Base-by-base conservation (phyloP, 768 basidiomycete species). In the Phaeolepiota aurea region DNA sequence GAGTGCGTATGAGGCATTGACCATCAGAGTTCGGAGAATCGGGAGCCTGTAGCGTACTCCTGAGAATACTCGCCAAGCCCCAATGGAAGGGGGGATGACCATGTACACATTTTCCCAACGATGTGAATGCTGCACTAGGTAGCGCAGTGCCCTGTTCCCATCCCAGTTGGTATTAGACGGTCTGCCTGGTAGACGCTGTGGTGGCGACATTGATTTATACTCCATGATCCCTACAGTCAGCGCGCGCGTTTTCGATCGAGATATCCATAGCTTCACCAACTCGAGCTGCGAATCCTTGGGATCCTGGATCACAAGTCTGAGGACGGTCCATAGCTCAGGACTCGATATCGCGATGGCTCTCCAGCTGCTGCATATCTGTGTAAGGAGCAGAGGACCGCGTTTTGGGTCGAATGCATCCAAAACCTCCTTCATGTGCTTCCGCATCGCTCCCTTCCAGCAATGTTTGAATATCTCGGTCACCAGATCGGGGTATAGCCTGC, bases 291-390 rank as follows among this genome's bases (percentile, higher is more conserved):
- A 35, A 5, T 13, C 11, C 16, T 20, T 45, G 30, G 34, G 25
- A 4, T 40, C 35, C 19, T 32, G 25, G 15, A 43, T 38, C 11
- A 35, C 35, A 22, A 48, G 20, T 37, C 47, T 45, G 32, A 48
- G 40, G 7, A 40, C 33, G n/a, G 47, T 48, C 47, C 47, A 48
- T 15, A 48, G 19, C 14, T 48, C 41, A 18, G 47, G 47, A 19
- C 44, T 48, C 15, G 44, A 34, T 11, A 48, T 38, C 30, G 47
- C 47, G 22, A 45, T 38, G n/a, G 21, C 20, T 10, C 47, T 37
- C 47, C 47, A 48, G 11, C 41, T 38, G n/a, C 44, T 45, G 18
- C 47, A 48, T 13, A 48, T 42, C 32, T 43, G 44, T 7, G 47
- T 42, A 16, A 48, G 42, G n/a, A 45, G 28, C 35, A 48, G 20